A percentile compares a stretch with the other conserved stretches of the same genome.
Evolutionary conservation across 1,284 basidiomycete species (phyloP).

Genomic region (Leccinum insigne): DNA sequence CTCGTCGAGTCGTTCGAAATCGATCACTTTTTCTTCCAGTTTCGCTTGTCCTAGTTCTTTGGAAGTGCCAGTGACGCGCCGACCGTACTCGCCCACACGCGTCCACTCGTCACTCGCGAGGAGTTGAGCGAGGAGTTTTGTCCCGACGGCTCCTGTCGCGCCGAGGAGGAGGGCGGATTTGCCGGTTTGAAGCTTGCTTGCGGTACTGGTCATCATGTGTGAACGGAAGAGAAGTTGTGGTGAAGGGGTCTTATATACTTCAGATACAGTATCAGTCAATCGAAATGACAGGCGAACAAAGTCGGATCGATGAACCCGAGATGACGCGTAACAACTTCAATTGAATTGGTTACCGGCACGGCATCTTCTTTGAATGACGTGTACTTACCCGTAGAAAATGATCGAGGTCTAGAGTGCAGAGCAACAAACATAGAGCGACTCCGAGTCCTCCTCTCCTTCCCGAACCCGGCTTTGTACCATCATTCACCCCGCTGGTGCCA

Average conservation of each 20-base stretch:
- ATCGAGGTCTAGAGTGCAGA: too few species aligned
- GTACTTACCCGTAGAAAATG: too few species aligned
- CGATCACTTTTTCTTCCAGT: slow-evolving; percentile 59
- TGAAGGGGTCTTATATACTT: neutral
- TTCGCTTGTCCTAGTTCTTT: slow-evolving; percentile 36
- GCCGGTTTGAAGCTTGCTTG: slow-evolving; percentile 1
- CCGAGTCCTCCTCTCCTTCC: too few species aligned
- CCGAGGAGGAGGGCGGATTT: slow-evolving; percentile 63
- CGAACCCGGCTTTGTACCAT: too few species aligned
- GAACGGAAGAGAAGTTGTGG: neutral
- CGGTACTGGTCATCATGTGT: slow-evolving; percentile 6
- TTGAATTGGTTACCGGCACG: too few species aligned
- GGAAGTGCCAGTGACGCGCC: slow-evolving; percentile 47
- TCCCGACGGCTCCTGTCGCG: slow-evolving; percentile 64
- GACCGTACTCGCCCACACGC: slow-evolving; percentile 65
- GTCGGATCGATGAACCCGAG: too few species aligned
- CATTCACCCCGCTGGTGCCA: too few species aligned
- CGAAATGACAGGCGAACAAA: too few species aligned
- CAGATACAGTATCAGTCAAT: too few species aligned
- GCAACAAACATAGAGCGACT: too few species aligned
- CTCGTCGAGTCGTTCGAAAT: slow-evolving; percentile 64
- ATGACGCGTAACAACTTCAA: too few species aligned
- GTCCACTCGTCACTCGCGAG: slow-evolving; percentile 53
- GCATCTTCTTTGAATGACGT: too few species aligned
- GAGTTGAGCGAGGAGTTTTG: slow-evolving; percentile 54